phyloP scores from a whole-genome alignment of 1,139 yeast species.

The Citeromyces siamensis region DNA sequence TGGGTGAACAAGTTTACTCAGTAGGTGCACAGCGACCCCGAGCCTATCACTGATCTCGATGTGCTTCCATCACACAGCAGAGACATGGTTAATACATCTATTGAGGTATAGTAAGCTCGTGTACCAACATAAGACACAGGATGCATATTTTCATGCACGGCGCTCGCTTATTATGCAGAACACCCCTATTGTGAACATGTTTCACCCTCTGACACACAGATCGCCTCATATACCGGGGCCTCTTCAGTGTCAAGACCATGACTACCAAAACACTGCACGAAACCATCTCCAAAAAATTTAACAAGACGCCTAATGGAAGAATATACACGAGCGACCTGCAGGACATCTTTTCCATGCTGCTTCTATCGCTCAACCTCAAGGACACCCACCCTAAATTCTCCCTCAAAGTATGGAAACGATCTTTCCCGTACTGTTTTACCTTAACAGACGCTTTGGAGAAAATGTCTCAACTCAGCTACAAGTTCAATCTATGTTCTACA shows the following conservation, averaged over 20 bases:
- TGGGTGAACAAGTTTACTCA: no score
- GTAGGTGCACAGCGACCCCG: no score
- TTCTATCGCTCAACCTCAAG: conserved; percentile 34
- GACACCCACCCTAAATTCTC: conserved; percentile 11
- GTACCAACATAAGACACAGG: no score
- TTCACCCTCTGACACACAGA: neutral
- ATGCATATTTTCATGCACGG: no score
- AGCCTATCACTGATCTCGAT: no score
- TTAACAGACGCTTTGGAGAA: conserved; percentile 34
- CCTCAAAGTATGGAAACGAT: conserved; percentile 7
- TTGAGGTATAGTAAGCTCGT: no score
- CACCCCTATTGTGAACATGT: neutral
- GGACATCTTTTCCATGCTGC: conserved; percentile 39
- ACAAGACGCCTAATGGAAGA: conserved; percentile 37
- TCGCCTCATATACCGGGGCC: neutral
- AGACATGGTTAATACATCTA: no score
- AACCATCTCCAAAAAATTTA: conserved; percentile 27
- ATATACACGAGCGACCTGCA: conserved; percentile 44
- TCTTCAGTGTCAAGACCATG: neutral
- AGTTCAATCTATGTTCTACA: conserved; percentile 35
- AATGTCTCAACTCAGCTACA: conserved; percentile 37
- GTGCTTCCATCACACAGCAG: no score
- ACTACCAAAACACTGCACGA: conserved; percentile 24
- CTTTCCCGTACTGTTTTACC: conserved; percentile 41
- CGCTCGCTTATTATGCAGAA: no score